Conservation (phyloP, 2,329 filamentous ascomycete genomes). For the Albifimbria verrucaria region DNA sequence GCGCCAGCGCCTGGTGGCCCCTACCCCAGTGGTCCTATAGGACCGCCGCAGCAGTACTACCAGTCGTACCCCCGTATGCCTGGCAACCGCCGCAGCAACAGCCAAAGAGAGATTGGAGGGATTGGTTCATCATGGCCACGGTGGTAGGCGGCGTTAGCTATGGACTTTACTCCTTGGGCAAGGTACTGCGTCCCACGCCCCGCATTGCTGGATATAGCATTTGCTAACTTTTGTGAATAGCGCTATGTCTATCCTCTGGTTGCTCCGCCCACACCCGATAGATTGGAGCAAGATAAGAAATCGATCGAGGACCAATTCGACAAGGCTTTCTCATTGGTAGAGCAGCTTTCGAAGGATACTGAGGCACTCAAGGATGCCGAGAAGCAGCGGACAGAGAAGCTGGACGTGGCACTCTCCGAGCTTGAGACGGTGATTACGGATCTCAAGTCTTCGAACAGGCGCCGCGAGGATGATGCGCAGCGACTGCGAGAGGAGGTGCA, state of each 20-base stretch:
- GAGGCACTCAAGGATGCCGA: constrained; percentile 84
- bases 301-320: constrained; percentile 91
- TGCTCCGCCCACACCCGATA: constrained; percentile 87
- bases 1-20: constrained; percentile 36
- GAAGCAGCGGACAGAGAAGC: constrained; percentile 73
- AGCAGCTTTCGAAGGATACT: constrained; percentile 89
- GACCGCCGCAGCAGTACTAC: constrained; percentile 41
- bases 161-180: constrained; percentile 81
- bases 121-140: constrained; percentile 99
- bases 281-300: constrained; percentile 91
- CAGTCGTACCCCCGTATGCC: constrained; percentile 49
- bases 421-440: constrained; percentile 80
- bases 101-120: constrained; percentile 88
- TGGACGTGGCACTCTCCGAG: constrained; percentile 78
- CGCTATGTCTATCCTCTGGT: constrained; percentile 91
- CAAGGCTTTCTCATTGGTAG: constrained; percentile 83
- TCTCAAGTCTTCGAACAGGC: constrained; percentile 75
- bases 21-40: constrained; percentile 40
- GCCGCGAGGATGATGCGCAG: constrained; percentile 83
- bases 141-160: constrained; percentile 88
- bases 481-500: constrained; percentile 84
- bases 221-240: constrained; percentile 39
- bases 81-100: constrained; percentile 59
- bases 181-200: constrained; percentile 50
- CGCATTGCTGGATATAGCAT: neutral